These are phyloP conservation scores for Rusavskia elegans DNA, from an alignment of 495 filamentous ascomycete genomes.

Conservation along the genomic window DNA sequence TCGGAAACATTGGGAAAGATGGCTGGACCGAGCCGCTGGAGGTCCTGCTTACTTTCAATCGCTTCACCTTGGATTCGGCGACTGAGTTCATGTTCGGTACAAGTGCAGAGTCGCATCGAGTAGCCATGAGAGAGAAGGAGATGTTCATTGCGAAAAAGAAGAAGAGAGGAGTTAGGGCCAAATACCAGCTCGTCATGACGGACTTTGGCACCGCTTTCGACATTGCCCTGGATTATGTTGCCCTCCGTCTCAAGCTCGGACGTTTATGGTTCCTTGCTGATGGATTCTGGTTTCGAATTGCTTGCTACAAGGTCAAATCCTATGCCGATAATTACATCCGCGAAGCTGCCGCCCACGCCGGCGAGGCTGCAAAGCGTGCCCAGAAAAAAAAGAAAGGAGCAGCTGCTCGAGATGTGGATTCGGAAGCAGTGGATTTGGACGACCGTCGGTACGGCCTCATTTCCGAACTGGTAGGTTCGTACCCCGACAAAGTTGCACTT, in stretches of 20 bases:
- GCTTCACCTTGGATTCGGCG: constrained; percentile 45
- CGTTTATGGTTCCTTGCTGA: constrained; percentile 3
- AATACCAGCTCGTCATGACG: constrained; percentile 27
- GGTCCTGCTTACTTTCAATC: constrained; percentile 23
- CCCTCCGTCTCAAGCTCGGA: constrained; percentile 16
- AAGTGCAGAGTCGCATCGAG: background rate
- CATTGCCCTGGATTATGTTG: constrained; percentile 19
- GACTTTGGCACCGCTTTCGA: constrained; percentile 24
- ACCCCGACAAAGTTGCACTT: constrained; percentile 40
- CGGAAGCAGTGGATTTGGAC: background rate
- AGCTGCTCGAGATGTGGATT: background rate
- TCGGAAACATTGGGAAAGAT: background rate
- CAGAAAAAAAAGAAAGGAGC: background rate
- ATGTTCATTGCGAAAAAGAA: background rate
- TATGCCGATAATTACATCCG: constrained; percentile 20
- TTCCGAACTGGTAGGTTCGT: constrained; percentile 42
- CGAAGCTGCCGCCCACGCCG: constrained; percentile 5
- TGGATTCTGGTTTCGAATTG: constrained; percentile 13
- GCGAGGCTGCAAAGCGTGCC: constrained; percentile 2
- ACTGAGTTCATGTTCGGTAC: constrained; percentile 45
- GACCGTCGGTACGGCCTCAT: constrained; percentile 39
- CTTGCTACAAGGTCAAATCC: constrained; percentile 1
- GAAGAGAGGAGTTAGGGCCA: constrained; percentile 21
- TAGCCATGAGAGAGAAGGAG: background rate
- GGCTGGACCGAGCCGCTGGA: background rate